Base-by-base conservation (phyloP, 768 basidiomycete genomes). In the Tricholoma saponaceum region DNA sequence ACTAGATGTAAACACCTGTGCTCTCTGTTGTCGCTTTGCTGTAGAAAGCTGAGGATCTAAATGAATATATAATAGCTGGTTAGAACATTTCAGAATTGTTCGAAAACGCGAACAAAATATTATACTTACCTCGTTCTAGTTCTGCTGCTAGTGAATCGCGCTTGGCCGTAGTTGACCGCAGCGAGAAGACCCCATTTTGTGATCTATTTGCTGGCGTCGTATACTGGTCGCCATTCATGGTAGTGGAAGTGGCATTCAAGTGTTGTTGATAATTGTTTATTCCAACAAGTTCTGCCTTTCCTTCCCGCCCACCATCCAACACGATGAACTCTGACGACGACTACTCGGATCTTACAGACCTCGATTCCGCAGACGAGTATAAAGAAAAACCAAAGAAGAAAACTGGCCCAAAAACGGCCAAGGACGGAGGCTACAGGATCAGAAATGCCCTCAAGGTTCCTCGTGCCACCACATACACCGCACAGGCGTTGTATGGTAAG, bases 11-110 rank as follows among this genome's bases (percentile, higher is more conserved):
- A n/a, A 84, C 0, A 82, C 79, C 60, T 85, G 83, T 0, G 79
- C 66, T n/a, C 84, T 82, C 61, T 86, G 85, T 50, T 84, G 85
- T 10, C 87, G 80, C 68, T 87, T 90, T 12, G 87, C 79, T 0
- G 82, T 77, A 2, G 84, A 85, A 35, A 82, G 76, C 44, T 87
- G 83, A 2, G 85, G 83, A 64, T 89, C 86, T 89, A 66, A 43
- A 28, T 39, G 14, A 52, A 20, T 12, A 10, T 1, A 37, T 37
- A 20, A 50, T 23, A 49, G 41, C 53, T 54, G 44, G 53, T 54
- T 44, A 54, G 39, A 54, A 41, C 20, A 7, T 18, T 54, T 44
- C 30, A 44, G 39, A 54, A 25, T 41, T 25, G 18, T 10, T 54
- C 30, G 20, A 33, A 13, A 26, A 18, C 25, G 25, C 12, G 52